Evolutionary conservation across 805 yeast species (phyloP).

Genomic region (Wilhelminamyces savonicus): DNA sequence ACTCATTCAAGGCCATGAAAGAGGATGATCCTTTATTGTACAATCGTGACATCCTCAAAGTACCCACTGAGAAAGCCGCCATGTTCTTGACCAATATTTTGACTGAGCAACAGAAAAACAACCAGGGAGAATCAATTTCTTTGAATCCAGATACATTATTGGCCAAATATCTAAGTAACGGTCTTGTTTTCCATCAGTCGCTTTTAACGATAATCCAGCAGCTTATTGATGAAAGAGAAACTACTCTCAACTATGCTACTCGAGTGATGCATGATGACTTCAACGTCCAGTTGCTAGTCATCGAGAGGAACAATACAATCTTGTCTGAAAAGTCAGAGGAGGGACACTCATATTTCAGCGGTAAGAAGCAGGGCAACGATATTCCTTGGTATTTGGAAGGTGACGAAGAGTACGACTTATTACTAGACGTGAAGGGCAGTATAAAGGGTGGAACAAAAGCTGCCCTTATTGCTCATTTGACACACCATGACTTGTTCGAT

Average conservation of each 20-base stretch:
- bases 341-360: constrained; percentile 22
- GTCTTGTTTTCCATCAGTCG: constrained; percentile 27
- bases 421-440: constrained; percentile 61
- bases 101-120: constrained; percentile 38
- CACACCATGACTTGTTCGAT: constrained; percentile 63
- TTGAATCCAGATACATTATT: constrained; percentile 35
- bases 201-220: constrained; percentile 42
- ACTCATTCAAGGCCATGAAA: constrained; percentile 58
- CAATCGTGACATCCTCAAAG: constrained; percentile 29
- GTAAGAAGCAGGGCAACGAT: constrained; percentile 32
- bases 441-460: constrained; percentile 79
- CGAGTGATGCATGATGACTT: constrained; percentile 73
- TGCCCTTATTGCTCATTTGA: constrained; percentile 74
- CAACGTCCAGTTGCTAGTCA: constrained; percentile 50
- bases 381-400: constrained; percentile 70
- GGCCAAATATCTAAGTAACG: constrained; percentile 30
- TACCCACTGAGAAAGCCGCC: constrained; percentile 46
- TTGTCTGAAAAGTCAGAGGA: constrained; percentile 33
- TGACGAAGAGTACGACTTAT: constrained; percentile 51
- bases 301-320: constrained; percentile 37
- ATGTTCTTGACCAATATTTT: constrained; percentile 41
- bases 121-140: constrained; percentile 26
- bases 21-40: constrained; percentile 45
- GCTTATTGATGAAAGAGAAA: constrained; percentile 64
- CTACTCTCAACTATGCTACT: constrained; percentile 65